Evolutionary conservation across 2,329 filamentous ascomycete genomes (phyloP).

Genomic region (Trichophyton equinum): DNA sequence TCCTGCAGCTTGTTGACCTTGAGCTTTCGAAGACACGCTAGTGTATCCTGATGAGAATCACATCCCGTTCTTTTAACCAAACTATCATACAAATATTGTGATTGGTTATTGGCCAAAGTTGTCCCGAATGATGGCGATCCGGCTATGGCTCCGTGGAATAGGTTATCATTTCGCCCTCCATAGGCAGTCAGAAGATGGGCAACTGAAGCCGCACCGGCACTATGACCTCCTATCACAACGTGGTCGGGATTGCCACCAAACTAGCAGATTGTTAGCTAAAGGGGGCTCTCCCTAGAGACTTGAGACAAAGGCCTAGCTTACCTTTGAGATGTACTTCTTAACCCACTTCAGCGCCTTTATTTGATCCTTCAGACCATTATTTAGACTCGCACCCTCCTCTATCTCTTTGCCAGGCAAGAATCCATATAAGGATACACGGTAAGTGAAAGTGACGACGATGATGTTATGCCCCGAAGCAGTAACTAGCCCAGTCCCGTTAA

Average conservation of each 20-base stretch:
- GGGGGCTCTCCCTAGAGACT: not conserved
- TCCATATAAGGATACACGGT: constrained; percentile 61
- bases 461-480: constrained; percentile 47
- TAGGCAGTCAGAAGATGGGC: constrained; percentile 49
- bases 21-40: constrained; percentile 40
- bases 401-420: constrained; percentile 53
- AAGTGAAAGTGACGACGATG: constrained; percentile 61
- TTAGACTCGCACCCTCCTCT: constrained; percentile 40
- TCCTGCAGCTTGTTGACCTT: constrained; percentile 34
- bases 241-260: constrained; percentile 60
- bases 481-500: constrained; percentile 51
- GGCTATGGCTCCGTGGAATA: constrained; percentile 43
- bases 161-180: constrained; percentile 32
- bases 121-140: constrained; percentile 43
- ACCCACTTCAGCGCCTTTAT: constrained; percentile 59
- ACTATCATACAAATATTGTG: constrained; percentile 42
- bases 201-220: constrained; percentile 54
- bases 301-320: constrained; percentile 15
- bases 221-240: constrained; percentile 56
- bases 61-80: constrained; percentile 41
- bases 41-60: constrained; percentile 21
- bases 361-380: constrained; percentile 60
- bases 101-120: constrained; percentile 37
- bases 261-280: constrained; percentile 18
- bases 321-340: constrained; percentile 46